Base-by-base conservation (phyloP, 176 grass and related monocot species). In the Musa acuminata region DNA sequence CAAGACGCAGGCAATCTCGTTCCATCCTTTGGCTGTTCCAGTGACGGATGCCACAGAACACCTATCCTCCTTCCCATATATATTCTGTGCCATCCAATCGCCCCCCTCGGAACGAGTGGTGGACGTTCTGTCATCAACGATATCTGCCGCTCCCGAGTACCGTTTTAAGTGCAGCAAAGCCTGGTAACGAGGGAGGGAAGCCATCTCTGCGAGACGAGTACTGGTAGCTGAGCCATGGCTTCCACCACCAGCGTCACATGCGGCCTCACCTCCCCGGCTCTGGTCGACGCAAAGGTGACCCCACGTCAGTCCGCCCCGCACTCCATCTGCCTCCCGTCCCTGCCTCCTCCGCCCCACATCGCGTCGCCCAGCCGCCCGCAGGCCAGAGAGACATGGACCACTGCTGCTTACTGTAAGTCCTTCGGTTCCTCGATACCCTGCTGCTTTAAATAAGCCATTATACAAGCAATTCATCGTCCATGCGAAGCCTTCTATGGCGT, bases 331-430 rank as follows among this genome's bases (percentile, higher is more conserved):
- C 82, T 98, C 23, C 88, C 90, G 49, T 67, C 88, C 75, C 80
- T 89, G 53, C 83, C 83, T 51, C 75, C 83, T 1, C 50, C 79
- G 67, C 80, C 86, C 4, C 76, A 77, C 67, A 75, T 91, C 60
- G 54, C 90, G 14, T 87, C 86, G 16, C 81, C 82, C 0, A 84
- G 82, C 43, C 87, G 77, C 81, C 57, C 83, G 29, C 93, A 82
- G 4, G 72, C 24, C 76, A 29, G 43, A 8, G 74, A 64, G 29
- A 9, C 19, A 16, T 64, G 74, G 74, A 77, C 51, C 58, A 65
- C 74, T 52, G 72, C 85, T 4, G 83, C 90, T 35, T 87, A 83
- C 62, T 87, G 94, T 98, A 75, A 90, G 90, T 58, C 20, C 20
- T 43, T 6, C 35, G 35, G 35, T 43, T 43, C 35, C 35, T 43